These are phyloP conservation scores for Tricharina praecox DNA, from an alignment of 495 filamentous ascomycete genomes.

Conservation along the genomic window DNA sequence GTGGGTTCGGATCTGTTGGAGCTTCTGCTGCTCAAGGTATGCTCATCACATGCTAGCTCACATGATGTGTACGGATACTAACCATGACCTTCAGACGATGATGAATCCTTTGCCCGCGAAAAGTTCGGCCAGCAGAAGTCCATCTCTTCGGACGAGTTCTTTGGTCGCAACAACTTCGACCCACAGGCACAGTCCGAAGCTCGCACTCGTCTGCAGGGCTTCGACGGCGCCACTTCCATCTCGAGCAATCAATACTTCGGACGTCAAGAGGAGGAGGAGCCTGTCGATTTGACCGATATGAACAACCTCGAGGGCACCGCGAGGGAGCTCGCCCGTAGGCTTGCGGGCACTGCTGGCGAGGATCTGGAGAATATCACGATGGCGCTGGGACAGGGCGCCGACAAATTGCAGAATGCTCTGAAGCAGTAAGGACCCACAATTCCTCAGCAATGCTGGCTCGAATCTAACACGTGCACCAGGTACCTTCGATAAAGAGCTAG, in stretches of 20 bases:
- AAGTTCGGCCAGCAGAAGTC: conserved; percentile 88
- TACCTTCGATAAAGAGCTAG: background rate
- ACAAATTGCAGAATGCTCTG: conserved; percentile 73
- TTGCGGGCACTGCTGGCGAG: conserved; percentile 86
- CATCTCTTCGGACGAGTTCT: conserved; percentile 96
- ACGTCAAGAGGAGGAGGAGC: conserved; percentile 57
- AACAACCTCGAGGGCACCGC: conserved; percentile 81
- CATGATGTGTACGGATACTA: conserved; percentile 2
- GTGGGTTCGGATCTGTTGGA: conserved; percentile 72
- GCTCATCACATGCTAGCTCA: conserved; percentile 10
- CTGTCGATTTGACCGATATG: conserved; percentile 44
- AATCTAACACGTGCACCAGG: background rate
- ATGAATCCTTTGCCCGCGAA: conserved; percentile 52
- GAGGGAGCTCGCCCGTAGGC: conserved; percentile 84
- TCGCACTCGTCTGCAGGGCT: conserved; percentile 68
- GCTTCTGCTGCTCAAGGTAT: conserved; percentile 53
- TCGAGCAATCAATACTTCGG: conserved; percentile 96
- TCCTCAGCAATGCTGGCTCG: too few species aligned
- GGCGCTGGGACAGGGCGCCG: conserved; percentile 68
- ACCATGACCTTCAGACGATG: conserved; percentile 39
- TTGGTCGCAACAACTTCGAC: conserved; percentile 76
- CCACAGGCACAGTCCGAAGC: conserved; percentile 66
- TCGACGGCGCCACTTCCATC: conserved; percentile 82
- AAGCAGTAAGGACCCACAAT: conserved; percentile 67
- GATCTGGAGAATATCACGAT: conserved; percentile 78